phyloP scores from a whole-genome alignment of 176 grass and related monocot species.

The Aechmea fasciata region DNA sequence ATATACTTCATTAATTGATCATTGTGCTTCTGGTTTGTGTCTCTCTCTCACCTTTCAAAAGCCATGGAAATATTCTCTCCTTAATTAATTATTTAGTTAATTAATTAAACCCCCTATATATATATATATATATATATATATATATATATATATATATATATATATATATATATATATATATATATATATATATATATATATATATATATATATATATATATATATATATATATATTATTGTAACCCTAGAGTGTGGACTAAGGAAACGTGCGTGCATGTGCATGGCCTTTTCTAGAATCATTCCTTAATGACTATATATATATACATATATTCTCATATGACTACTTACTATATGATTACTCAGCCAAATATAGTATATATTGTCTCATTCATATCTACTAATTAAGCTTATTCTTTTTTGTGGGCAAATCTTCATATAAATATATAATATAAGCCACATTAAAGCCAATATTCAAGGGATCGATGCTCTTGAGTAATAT shows the following conservation, averaged over 20 bases:
- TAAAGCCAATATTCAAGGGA: constrained; percentile 3
- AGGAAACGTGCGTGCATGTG: neutral
- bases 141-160: neutral
- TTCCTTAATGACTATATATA: neutral
- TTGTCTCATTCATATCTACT: neutral
- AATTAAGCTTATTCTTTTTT: neutral
- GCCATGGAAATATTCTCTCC: neutral
- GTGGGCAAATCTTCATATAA: neutral
- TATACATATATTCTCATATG: neutral
- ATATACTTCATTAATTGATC: neutral
- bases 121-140: too few species aligned
- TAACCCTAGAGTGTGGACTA: neutral
- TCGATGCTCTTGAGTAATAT: neutral
- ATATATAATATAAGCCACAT: neutral
- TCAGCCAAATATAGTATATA: neutral
- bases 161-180: neutral
- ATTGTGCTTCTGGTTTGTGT: neutral
- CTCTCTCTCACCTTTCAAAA: neutral
- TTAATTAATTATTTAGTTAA: too few species aligned
- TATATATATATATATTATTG: neutral
- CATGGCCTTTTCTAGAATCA: neutral
- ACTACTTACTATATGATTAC: neutral
- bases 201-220: neutral
- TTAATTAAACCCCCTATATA: neutral
- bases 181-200: neutral